Evolutionary conservation across 768 basidiomycete species (phyloP), one percentile per base, ranked within the genome.

Genomic region (Rhodotorula graminis): DNA sequence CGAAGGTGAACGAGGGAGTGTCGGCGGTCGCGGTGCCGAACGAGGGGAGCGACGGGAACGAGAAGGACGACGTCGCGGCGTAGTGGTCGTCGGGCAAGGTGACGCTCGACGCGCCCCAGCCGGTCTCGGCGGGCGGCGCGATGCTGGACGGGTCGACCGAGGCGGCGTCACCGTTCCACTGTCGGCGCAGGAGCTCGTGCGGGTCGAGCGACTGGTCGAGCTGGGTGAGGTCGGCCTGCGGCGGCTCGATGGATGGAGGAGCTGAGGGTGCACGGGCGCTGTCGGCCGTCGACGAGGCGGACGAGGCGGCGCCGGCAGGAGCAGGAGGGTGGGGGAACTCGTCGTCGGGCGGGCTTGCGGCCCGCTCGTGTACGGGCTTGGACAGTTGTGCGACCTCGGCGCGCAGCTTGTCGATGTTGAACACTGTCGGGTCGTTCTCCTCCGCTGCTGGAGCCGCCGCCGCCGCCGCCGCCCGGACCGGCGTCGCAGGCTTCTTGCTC

Each of bases 361-460:
- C 50, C 21, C 69, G 65, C 44, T 67, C 62, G 15, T 65, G 57
- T 29, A 58, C 37, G 2, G 68, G 68, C 44, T 55, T 64, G 21
- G 73, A 69, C 16, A 66, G 69, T 44, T 74, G 68, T 1, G 77
- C 73, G 46, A 78, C 75, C 37, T 76, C 70, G 33, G 67, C 70
- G 33, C 77, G 75, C 9, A 78, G 66, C 42, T 74, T 68, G 18
- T 59, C 65, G 61, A 78, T 60, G 68, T 78, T 59, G 69, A 76
- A 78, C 1, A 69, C 71, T 53, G 59, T 33, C 1, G 74, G 21
- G 52, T 59, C 56, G 33, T 37, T 40, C 25, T 37, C 37, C 12
- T 27, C 44, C 2, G 44, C 8, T 14, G 44, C 40, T 52, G 27
- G 14, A 37, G 67, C 33, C 53, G 71, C 21, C 6, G 49, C 7